Evolutionary conservation across 225 moss, liverwort and hornwort species (phyloP).

Genomic region (Physcomitrium patens): DNA sequence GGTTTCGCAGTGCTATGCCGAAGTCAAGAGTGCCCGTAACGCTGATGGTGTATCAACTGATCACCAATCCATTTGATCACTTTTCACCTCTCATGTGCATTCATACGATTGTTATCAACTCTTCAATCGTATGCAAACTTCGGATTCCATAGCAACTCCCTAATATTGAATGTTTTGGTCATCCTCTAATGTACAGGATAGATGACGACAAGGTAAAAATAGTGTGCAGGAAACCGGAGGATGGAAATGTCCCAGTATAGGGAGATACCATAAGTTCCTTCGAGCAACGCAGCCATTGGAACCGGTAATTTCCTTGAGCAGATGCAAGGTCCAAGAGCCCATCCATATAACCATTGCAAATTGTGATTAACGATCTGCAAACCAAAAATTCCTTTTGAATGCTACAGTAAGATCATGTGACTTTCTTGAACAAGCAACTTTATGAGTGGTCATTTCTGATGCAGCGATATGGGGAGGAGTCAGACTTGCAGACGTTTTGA

Average conservation of each 20-base stretch:
- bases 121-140: slow-evolving; percentile 6
- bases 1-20: slow-evolving; percentile 38
- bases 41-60: slow-evolving; percentile 29
- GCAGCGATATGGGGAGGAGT: slow-evolving; percentile 75
- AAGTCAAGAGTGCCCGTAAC: slow-evolving; percentile 41
- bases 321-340: background rate
- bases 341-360: background rate
- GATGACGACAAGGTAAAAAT: slow-evolving; percentile 20
- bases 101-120: slow-evolving; percentile 6
- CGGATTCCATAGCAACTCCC: background rate
- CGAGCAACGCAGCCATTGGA: slow-evolving; percentile 69
- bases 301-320: slow-evolving; percentile 41
- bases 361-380: slow-evolving; percentile 6
- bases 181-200: background rate
- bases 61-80: background rate
- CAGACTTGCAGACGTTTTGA: slow-evolving; percentile 65
- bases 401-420: background rate
- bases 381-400: background rate
- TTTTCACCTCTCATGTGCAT: slow-evolving; percentile 13
- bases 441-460: background rate
- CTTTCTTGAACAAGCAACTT: background rate
- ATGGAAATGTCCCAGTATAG: slow-evolving; percentile 57
- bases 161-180: background rate
- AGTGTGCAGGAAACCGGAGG: slow-evolving; percentile 80
- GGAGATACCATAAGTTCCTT: slow-evolving; percentile 57